These are phyloP conservation scores for Pisolithus thermaeus DNA, from an alignment of 1,284 basidiomycete species.

Conservation along the genomic window DNA sequence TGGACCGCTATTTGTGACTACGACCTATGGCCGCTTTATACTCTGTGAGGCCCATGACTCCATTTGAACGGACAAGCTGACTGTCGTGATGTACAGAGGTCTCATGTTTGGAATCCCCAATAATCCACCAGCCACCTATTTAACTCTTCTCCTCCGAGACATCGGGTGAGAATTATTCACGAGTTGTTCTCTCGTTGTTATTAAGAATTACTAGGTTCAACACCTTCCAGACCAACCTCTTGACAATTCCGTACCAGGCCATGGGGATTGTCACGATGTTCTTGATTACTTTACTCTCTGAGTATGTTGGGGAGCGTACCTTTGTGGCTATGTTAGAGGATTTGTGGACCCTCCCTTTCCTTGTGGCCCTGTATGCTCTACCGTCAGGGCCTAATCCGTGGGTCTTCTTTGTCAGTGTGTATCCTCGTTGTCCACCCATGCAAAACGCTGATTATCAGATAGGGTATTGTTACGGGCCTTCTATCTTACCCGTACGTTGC, in stretches of 20 bases:
- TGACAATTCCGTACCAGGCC: conserved; percentile 51
- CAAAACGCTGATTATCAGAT: not conserved
- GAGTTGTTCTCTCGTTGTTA: not conserved
- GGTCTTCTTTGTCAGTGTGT: conserved; percentile 36
- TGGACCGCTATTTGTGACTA: conserved; percentile 57
- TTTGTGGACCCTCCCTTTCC: conserved; percentile 48
- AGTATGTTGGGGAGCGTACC: conserved; percentile 41
- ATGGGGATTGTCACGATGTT: conserved; percentile 41
- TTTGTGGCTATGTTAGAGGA: conserved; percentile 44
- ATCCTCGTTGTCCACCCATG: not conserved
- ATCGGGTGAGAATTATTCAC: conserved; percentile 35
- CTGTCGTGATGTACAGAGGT: conserved; percentile 24
- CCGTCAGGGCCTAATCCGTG: conserved; percentile 42
- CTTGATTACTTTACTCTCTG: conserved; percentile 39
- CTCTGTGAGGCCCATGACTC: conserved; percentile 34
- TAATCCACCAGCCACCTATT: conserved; percentile 46
- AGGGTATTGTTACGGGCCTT: conserved; percentile 27
- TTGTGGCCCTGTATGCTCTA: conserved; percentile 43
- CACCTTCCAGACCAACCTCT: conserved; percentile 56
- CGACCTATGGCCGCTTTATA: conserved; percentile 67
- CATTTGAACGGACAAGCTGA: not conserved
- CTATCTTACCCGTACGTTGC: conserved; percentile 30
- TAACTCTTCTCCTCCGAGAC: conserved; percentile 55
- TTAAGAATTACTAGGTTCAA: conserved; percentile 37
- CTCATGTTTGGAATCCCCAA: conserved; percentile 45